Evolutionary conservation across 345 rosid species (phyloP).

Genomic region (Pugionium dolabratum): DNA sequence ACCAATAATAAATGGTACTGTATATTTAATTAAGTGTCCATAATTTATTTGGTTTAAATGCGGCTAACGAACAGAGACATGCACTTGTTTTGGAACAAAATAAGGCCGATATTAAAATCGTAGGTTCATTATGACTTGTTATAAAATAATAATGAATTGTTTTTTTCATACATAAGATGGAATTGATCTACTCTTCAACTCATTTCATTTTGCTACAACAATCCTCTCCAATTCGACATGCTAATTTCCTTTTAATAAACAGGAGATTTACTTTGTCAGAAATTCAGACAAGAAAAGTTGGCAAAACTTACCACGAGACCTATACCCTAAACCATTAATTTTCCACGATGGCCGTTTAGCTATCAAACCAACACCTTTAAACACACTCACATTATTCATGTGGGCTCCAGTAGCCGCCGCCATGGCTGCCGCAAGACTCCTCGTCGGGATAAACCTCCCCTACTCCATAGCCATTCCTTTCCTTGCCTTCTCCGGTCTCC

Average conservation of each 20-base stretch:
- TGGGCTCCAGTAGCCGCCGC: constrained; percentile 61
- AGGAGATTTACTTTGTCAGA: constrained; percentile 61
- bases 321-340: constrained; percentile 61
- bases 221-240: constrained; percentile 37
- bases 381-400: constrained; percentile 56
- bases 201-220: constrained; percentile 28
- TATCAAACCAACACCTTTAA: constrained; percentile 51
- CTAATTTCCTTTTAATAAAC: constrained; percentile 32
- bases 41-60: no score
- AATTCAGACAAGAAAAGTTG: constrained; percentile 58
- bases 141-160: neutral
- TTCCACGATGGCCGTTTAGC: constrained; percentile 87
- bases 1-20: no score
- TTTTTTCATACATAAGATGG: neutral
- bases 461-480: constrained; percentile 49
- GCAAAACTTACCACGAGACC: constrained; percentile 50
- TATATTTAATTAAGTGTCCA: no score
- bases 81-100: neutral
- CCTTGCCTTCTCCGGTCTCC: constrained; percentile 55
- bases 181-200: neutral
- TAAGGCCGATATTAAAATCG: no score
- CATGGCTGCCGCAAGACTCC: constrained; percentile 34
- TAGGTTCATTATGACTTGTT: neutral
- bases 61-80: no score
- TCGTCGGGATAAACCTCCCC: constrained; percentile 47